These are phyloP conservation scores for Teunomyces funiuensis DNA, from an alignment of 805 yeast genomes.

Conservation along the genomic window DNA sequence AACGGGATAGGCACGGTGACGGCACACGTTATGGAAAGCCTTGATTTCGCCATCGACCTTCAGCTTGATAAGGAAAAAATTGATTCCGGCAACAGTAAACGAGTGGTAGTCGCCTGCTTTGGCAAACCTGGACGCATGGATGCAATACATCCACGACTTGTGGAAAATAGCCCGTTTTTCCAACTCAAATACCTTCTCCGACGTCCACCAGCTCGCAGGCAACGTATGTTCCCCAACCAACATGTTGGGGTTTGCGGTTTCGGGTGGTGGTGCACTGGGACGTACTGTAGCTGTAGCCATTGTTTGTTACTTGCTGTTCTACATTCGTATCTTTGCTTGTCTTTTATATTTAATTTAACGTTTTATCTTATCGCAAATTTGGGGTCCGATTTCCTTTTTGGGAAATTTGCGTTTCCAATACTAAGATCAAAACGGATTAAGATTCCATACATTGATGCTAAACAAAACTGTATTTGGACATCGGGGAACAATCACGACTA, in stretches of 20 bases:
- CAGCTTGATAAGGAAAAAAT: constrained; percentile 55
- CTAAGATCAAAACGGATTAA: neutral
- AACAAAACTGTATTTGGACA: neutral
- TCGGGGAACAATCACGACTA: neutral
- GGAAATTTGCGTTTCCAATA: neutral
- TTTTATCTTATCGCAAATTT: neutral
- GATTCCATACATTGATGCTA: neutral
- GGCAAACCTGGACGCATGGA: constrained; percentile 51
- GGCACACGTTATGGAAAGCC: constrained; percentile 65
- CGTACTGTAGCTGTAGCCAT: constrained; percentile 17
- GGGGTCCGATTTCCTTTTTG: constrained; percentile 1
- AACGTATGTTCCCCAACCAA: constrained; percentile 44
- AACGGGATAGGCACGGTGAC: constrained; percentile 65
- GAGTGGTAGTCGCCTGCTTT: constrained; percentile 60
- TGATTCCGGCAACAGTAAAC: constrained; percentile 51
- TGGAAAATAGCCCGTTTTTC: constrained; percentile 59
- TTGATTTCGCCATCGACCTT: constrained; percentile 47
- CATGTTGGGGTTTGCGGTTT: constrained; percentile 13
- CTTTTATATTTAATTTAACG: constrained; percentile 4
- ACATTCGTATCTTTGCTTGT: neutral
- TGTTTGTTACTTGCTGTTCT: neutral
- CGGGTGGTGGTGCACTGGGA: constrained; percentile 27
- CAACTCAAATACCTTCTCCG: constrained; percentile 55
- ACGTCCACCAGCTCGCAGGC: constrained; percentile 69
- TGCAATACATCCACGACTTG: constrained; percentile 56